Evolutionary conservation across 2,329 filamentous ascomycete genomes (phyloP).

Genomic region (Pezicula neosporulosa): DNA sequence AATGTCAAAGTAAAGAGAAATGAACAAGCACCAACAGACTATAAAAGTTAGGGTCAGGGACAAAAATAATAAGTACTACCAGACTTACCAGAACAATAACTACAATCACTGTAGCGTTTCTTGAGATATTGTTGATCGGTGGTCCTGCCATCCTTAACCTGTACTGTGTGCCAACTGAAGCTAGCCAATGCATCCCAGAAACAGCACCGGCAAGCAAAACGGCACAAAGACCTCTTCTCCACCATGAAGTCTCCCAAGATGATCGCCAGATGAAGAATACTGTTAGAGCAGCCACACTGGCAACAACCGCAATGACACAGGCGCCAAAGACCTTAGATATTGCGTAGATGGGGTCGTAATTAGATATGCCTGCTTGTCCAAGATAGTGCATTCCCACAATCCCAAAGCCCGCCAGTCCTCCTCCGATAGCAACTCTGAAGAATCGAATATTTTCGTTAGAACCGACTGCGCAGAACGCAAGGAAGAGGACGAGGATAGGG

Average conservation of each 20-base stretch:
- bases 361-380: constrained; percentile 77
- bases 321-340: constrained; percentile 55
- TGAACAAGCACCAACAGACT: constrained; percentile 61
- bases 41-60: constrained; percentile 42
- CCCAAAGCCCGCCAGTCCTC: constrained; percentile 67
- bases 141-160: constrained; percentile 46
- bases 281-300: constrained; percentile 65
- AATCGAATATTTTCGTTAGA: constrained; percentile 54
- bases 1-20: constrained; percentile 51
- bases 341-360: constrained; percentile 69
- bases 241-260: constrained; percentile 75
- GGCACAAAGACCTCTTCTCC: constrained; percentile 67
- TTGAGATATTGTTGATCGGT: constrained; percentile 40
- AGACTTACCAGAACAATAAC: constrained; percentile 64
- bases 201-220: constrained; percentile 69
- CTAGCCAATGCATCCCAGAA: constrained; percentile 87
- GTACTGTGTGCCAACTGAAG: constrained; percentile 68
- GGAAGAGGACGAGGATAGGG: constrained; percentile 69
- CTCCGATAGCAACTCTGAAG: constrained; percentile 58
- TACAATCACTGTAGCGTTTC: constrained; percentile 68
- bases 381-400: constrained; percentile 87
- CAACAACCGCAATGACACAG: constrained; percentile 67
- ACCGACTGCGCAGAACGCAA: constrained; percentile 69
- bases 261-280: constrained; percentile 77
- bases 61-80: constrained; percentile 36